phyloP scores from a whole-genome alignment of 2,329 filamentous ascomycete genomes.

The Aschersonia sp. region DNA sequence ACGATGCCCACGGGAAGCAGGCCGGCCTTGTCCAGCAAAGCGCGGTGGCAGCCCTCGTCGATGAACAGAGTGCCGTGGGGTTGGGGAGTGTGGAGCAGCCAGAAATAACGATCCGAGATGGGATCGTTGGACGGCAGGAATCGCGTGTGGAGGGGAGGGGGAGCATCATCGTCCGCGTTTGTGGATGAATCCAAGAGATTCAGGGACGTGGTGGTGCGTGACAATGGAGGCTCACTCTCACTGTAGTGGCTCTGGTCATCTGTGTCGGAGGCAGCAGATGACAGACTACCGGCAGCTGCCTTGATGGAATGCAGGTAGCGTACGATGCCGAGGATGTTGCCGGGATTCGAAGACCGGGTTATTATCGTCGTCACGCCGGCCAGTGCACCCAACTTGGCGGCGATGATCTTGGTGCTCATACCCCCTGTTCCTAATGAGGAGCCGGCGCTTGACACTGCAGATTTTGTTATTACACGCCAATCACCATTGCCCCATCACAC shows the following conservation, averaged over 20 bases:
- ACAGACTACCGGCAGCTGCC: conserved; percentile 1
- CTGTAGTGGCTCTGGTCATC: conserved; percentile 9
- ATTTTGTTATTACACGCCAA: not conserved
- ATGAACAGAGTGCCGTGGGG: conserved; percentile 89
- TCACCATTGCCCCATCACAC: not conserved
- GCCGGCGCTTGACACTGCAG: conserved; percentile 67
- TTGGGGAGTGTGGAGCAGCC: conserved; percentile 83
- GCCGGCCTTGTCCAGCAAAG: conserved; percentile 69
- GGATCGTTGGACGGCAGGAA: conserved; percentile 77
- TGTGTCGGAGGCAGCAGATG: conserved; percentile 3
- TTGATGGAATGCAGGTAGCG: conserved; percentile 49
- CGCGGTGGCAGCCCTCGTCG: conserved; percentile 73
- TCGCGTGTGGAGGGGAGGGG: conserved; percentile 62
- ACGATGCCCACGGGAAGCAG: conserved; percentile 84
- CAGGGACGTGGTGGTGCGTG: conserved; percentile 27
- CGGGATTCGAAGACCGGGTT: conserved; percentile 82
- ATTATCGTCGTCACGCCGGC: conserved; percentile 94
- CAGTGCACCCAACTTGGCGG: conserved; percentile 79
- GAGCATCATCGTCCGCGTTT: conserved; percentile 10
- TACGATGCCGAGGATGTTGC: conserved; percentile 81
- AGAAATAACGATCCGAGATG: conserved; percentile 89
- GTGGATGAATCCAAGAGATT: conserved; percentile 15
- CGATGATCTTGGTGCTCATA: conserved; percentile 96
- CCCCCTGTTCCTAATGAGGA: conserved; percentile 85
- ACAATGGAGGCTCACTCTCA: conserved; percentile 11